Percentiles rank a stretch among this genome's conserved stretches.
Conservation (phyloP, 495 filamentous ascomycete species). For the Podospora didyma region DNA sequence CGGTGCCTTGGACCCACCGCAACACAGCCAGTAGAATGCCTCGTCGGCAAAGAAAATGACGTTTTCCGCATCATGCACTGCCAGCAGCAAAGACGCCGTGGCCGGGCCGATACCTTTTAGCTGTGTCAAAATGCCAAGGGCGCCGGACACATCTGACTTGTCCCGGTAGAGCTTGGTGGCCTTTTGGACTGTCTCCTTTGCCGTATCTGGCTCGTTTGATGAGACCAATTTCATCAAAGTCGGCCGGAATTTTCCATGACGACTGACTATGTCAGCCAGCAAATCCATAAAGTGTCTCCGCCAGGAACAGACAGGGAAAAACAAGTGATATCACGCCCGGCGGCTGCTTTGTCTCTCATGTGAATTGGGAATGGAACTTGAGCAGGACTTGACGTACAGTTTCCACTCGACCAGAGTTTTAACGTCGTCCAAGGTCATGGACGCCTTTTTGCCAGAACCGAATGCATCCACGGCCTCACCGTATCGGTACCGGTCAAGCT, state of each 20-base stretch:
- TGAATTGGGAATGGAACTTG: neutral
- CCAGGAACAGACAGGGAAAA: neutral
- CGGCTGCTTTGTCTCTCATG: neutral
- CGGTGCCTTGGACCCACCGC: conserved; percentile 36
- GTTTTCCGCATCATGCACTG: conserved; percentile 50
- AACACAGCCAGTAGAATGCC: conserved; percentile 62
- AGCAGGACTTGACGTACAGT: conserved; percentile 54
- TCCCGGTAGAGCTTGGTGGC: conserved; percentile 47
- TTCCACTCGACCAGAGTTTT: conserved; percentile 71
- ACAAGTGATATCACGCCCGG: neutral
- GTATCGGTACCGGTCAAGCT: conserved; percentile 48
- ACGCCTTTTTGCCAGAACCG: conserved; percentile 20
- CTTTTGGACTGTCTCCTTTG: conserved; percentile 42
- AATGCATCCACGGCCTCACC: conserved; percentile 37
- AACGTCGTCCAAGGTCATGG: conserved; percentile 40
- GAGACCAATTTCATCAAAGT: conserved; percentile 61
- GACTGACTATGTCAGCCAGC: conserved; percentile 21
- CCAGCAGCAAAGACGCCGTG: conserved; percentile 67
- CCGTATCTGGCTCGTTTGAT: conserved; percentile 47
- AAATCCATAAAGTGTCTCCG: neutral
- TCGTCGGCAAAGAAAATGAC: conserved; percentile 78
- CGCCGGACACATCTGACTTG: conserved; percentile 39
- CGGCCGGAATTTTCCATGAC: conserved; percentile 68
- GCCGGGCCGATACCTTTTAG: conserved; percentile 66
- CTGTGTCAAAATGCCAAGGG: conserved; percentile 48